phyloP scores from a whole-genome alignment of 805 yeast species.

The Hanseniaspora guilliermondii region DNA sequence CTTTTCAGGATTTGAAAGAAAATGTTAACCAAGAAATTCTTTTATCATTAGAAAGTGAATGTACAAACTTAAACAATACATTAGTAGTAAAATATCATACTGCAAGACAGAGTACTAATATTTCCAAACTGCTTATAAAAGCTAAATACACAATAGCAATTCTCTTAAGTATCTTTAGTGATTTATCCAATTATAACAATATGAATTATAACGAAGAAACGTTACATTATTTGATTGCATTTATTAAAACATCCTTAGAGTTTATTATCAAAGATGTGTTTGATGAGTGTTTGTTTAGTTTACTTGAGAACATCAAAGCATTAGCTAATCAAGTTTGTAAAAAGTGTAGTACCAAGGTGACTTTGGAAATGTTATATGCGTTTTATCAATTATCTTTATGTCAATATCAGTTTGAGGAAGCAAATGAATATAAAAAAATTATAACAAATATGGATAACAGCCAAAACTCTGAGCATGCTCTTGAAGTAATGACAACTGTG shows the following conservation, averaged over 20 bases:
- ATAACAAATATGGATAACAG: conserved; percentile 19
- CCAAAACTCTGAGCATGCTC: neutral
- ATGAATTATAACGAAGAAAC: conserved; percentile 27
- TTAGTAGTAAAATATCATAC: conserved; percentile 23
- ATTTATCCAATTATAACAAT: conserved; percentile 19
- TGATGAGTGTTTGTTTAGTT: neutral
- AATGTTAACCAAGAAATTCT: conserved; percentile 16
- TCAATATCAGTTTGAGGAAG: conserved; percentile 28
- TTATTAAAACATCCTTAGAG: conserved; percentile 21
- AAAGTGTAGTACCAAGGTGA: conserved; percentile 14
- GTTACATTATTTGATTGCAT: conserved; percentile 22
- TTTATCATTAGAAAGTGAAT: conserved; percentile 23
- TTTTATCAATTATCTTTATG: conserved; percentile 26
- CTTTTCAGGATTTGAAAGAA: conserved; percentile 24
- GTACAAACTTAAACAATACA: conserved; percentile 31
- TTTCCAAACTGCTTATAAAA: conserved; percentile 15
- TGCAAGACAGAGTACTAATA: conserved; percentile 13
- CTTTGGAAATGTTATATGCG: conserved; percentile 24
- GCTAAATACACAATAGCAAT: conserved; percentile 26
- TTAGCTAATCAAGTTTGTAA: neutral
- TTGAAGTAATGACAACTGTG: neutral
- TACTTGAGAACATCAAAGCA: conserved; percentile 13
- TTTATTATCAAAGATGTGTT: conserved; percentile 18
- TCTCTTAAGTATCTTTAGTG: conserved; percentile 22
- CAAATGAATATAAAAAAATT: conserved; percentile 28